phyloP scores from a whole-genome alignment of 768 basidiomycete species.

The Serendipita sp. region DNA sequence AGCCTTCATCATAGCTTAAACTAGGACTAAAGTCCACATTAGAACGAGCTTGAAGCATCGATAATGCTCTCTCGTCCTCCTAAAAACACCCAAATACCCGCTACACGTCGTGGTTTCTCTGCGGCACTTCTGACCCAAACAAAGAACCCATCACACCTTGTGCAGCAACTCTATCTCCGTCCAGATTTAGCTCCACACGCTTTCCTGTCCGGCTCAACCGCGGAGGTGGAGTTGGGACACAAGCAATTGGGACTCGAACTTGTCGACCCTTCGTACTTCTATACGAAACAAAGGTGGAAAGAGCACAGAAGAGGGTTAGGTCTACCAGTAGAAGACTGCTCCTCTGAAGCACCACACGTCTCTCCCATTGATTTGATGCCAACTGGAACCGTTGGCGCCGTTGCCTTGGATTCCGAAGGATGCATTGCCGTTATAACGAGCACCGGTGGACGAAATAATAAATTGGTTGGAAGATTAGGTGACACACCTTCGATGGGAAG shows the following conservation, averaged over 20 bases:
- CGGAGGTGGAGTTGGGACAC: conserved; percentile 41
- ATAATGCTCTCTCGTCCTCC: conserved; percentile 72
- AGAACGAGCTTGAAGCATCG: conserved; percentile 75
- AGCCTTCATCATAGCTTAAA: background rate
- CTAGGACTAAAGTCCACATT: background rate
- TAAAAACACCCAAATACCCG: conserved; percentile 42
- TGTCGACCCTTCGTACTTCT: conserved; percentile 67
- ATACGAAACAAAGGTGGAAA: conserved; percentile 56
- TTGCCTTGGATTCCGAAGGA: conserved; percentile 58
- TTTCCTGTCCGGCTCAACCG: conserved; percentile 50
- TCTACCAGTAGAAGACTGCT: conserved; percentile 45
- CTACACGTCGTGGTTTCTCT: conserved; percentile 45
- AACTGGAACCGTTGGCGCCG: conserved; percentile 71
- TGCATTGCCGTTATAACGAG: conserved; percentile 63
- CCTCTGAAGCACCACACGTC: no score
- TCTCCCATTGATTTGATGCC: conserved; percentile 41
- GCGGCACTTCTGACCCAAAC: conserved; percentile 49
- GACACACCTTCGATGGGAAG: conserved; percentile 67
- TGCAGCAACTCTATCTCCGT: conserved; percentile 53
- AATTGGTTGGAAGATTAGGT: conserved; percentile 66
- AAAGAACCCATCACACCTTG: conserved; percentile 60
- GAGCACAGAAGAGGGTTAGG: conserved; percentile 63
- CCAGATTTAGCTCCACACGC: conserved; percentile 47
- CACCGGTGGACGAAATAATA: conserved; percentile 73
- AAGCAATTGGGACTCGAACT: conserved; percentile 35